Conservation (phyloP, 176 grass and related monocot genomes). For the Phoenix dactylifera region DNA sequence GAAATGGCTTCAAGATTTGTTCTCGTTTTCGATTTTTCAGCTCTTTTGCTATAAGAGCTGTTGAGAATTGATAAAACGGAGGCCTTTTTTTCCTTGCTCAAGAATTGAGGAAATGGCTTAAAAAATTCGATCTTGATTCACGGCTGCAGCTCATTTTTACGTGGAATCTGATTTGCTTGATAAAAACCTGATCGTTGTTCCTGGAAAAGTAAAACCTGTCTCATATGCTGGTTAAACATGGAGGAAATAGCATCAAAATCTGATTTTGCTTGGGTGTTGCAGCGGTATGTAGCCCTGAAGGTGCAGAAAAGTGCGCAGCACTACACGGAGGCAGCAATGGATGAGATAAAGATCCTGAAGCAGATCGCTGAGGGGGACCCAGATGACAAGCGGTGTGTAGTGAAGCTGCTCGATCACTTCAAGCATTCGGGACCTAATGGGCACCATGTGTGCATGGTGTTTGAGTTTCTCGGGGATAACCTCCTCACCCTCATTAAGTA, state of each 20-base stretch:
- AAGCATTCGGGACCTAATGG: constrained; percentile 93
- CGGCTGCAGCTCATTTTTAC: too few relatives aligned
- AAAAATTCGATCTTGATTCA: too few relatives aligned
- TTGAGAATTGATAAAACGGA: too few relatives aligned
- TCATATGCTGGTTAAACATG: neutral
- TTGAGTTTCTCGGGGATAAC: constrained; percentile 98
- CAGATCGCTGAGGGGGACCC: constrained; percentile 80
- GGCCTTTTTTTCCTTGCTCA: too few relatives aligned
- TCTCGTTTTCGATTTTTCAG: too few relatives aligned
- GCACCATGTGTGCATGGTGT: constrained; percentile 97
- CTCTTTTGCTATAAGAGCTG: too few relatives aligned
- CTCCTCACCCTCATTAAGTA: constrained; percentile 91
- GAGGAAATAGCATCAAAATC: neutral
- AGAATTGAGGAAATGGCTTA: too few relatives aligned
- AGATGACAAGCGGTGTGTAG: constrained; percentile 61
- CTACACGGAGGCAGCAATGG: constrained; percentile 97
- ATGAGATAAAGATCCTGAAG: constrained; percentile 97
- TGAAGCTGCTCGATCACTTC: constrained; percentile 97
- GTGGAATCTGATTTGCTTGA: too few relatives aligned
- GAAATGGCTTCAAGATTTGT: too few relatives aligned
- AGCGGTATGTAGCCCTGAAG: constrained; percentile 93
- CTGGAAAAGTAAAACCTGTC: neutral
- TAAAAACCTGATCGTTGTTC: neutral
- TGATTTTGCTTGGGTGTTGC: constrained; percentile 12
- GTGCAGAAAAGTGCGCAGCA: constrained; percentile 98